phyloP scores from a whole-genome alignment of 2,329 filamentous ascomycete species.

The Cladophialophora yegresii region DNA sequence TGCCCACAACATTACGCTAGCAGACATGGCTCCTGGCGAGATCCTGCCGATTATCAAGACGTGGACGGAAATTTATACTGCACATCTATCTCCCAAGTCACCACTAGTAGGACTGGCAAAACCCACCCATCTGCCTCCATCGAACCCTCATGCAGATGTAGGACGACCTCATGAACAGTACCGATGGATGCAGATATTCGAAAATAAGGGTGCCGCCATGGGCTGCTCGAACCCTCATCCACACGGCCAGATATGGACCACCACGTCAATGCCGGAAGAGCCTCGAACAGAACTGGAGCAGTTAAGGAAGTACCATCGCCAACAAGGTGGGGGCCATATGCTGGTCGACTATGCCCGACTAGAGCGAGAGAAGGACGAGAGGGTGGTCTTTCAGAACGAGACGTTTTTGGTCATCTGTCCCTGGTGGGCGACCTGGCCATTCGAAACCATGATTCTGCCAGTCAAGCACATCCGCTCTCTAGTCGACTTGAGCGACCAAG shows the following conservation, averaged over 20 bases:
- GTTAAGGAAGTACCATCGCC: conserved; percentile 72
- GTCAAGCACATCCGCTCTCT: conserved; percentile 82
- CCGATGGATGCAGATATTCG: conserved; percentile 98
- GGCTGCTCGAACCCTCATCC: conserved; percentile 98
- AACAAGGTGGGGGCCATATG: conserved; percentile 73
- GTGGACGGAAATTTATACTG: conserved; percentile 87
- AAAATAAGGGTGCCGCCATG: conserved; percentile 98
- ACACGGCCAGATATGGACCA: conserved; percentile 95
- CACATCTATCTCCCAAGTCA: conserved; percentile 73
- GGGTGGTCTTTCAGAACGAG: conserved; percentile 84
- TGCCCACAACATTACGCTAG: conserved; percentile 85
- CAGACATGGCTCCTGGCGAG: conserved; percentile 75
- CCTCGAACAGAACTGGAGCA: conserved; percentile 76
- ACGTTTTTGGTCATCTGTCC: conserved; percentile 85
- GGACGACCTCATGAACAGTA: conserved; percentile 71
- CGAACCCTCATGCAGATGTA: conserved; percentile 49
- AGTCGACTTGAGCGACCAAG: conserved; percentile 73
- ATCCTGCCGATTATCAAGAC: conserved; percentile 83
- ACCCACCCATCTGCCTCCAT: conserved; percentile 51
- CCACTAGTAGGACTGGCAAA: conserved; percentile 58
- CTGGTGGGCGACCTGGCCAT: conserved; percentile 98
- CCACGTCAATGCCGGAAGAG: conserved; percentile 86
- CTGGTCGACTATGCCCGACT: conserved; percentile 83
- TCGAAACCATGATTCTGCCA: conserved; percentile 86
- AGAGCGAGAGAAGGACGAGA: conserved; percentile 77